phyloP scores from a whole-genome alignment of 208 protist species.

The Crithidia acanthocephali region DNA sequence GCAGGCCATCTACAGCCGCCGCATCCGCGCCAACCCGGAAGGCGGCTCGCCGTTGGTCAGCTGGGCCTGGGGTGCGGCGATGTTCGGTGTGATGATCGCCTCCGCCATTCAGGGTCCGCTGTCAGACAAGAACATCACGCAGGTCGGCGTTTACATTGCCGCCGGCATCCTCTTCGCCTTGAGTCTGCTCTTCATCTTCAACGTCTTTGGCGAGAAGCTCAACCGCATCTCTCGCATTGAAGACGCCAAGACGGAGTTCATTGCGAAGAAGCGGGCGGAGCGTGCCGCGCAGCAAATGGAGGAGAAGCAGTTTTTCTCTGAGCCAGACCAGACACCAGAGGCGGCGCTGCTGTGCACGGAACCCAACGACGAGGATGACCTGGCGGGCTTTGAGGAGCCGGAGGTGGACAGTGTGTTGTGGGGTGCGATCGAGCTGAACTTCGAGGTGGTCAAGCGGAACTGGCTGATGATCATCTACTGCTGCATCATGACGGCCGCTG shows the following conservation, averaged over 20 bases:
- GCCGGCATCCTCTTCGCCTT: conserved; percentile 50
- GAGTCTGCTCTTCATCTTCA: conserved; percentile 53
- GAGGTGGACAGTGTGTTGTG: conserved; percentile 25
- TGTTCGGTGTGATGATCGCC: conserved; percentile 49
- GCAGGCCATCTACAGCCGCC: conserved; percentile 68
- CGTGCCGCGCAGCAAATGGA: conserved; percentile 1
- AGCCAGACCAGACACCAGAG: neutral
- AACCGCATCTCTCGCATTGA: conserved; percentile 49
- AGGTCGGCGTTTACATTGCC: conserved; percentile 51
- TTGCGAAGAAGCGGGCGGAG: conserved; percentile 22
- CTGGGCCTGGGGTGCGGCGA: conserved; percentile 59
- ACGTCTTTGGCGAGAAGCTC: conserved; percentile 61
- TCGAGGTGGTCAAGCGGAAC: conserved; percentile 32
- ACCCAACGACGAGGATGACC: conserved; percentile 1
- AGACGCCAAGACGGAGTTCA: conserved; percentile 35
- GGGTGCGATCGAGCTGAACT: conserved; percentile 37
- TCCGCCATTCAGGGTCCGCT: conserved; percentile 56
- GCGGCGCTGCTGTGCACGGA: neutral
- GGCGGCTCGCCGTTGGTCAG: conserved; percentile 53
- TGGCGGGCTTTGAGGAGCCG: conserved; percentile 28
- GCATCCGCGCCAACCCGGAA: conserved; percentile 48
- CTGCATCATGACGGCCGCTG: conserved; percentile 34
- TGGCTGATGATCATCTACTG: conserved; percentile 45
- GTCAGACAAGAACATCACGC: conserved; percentile 43
- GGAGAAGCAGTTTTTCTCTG: neutral